Evolutionary conservation across 352 stramenopile genomes (phyloP).

Genomic region (Phytophthora hybrid): DNA sequence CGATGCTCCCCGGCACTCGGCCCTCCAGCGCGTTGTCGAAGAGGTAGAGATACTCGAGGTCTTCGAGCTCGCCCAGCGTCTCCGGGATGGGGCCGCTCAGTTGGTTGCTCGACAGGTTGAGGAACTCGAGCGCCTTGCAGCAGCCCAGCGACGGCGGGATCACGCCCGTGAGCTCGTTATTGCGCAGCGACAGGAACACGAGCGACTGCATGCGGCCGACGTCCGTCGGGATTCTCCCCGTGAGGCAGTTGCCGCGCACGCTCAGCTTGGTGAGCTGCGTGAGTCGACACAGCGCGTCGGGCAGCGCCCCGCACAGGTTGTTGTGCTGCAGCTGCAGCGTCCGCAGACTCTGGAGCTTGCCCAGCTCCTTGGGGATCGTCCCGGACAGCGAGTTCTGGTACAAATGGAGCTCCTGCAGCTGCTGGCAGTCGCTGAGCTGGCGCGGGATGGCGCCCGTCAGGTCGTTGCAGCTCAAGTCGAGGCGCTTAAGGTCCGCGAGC

Average conservation of each 20-base stretch:
- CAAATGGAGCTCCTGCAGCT: slow-evolving; percentile 80
- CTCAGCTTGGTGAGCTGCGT: slow-evolving; percentile 74
- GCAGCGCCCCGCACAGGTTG: slow-evolving; percentile 69
- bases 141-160: slow-evolving; percentile 76
- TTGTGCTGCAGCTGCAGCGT: slow-evolving; percentile 88
- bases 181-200: slow-evolving; percentile 86
- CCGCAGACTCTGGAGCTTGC: slow-evolving; percentile 63
- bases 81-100: slow-evolving; percentile 76
- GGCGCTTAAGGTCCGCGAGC: slow-evolving; percentile 56
- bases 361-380: slow-evolving; percentile 61
- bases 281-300: slow-evolving; percentile 61
- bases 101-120: slow-evolving; percentile 88
- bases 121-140: slow-evolving; percentile 85
- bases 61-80: slow-evolving; percentile 71
- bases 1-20: slow-evolving; percentile 67
- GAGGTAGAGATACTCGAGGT: slow-evolving; percentile 87
- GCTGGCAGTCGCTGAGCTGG: slow-evolving; percentile 57
- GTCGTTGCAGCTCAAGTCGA: slow-evolving; percentile 89
- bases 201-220: slow-evolving; percentile 77
- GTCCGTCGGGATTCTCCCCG: slow-evolving; percentile 60
- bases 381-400: slow-evolving; percentile 83
- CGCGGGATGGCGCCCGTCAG: slow-evolving; percentile 58
- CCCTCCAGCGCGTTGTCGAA: slow-evolving; percentile 88
- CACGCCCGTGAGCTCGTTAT: slow-evolving; percentile 75
- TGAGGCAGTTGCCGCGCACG: slow-evolving; percentile 82